Evolutionary conservation across 805 yeast genomes (phyloP).

Genomic region (Lipomyces yamanashiensis): DNA sequence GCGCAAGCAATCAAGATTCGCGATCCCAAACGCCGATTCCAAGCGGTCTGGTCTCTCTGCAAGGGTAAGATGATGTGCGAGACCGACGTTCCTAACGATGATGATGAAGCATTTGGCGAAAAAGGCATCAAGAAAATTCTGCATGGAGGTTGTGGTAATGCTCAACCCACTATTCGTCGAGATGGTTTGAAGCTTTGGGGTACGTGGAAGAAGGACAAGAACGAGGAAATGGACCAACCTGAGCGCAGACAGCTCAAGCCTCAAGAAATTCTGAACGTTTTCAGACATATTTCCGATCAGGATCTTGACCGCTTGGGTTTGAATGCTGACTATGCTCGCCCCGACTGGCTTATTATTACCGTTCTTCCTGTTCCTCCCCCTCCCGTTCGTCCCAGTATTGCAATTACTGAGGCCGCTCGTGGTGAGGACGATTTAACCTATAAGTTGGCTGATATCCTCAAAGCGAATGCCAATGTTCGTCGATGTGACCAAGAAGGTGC

Average conservation of each 20-base stretch:
- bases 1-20: conserved; percentile 86
- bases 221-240: conserved; percentile 85
- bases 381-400: conserved; percentile 97
- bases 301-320: conserved; percentile 86
- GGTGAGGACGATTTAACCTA: conserved; percentile 99
- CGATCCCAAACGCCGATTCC: conserved; percentile 94
- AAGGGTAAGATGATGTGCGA: conserved; percentile 90
- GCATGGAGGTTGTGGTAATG: conserved; percentile 98
- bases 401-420: conserved; percentile 96
- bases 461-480: conserved; percentile 97
- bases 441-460: conserved; percentile 92
- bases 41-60: conserved; percentile 94
- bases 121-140: conserved; percentile 53
- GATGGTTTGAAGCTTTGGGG: conserved; percentile 97
- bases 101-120: conserved; percentile 54
- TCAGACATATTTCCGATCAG: conserved; percentile 84
- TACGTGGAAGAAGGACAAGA: conserved; percentile 92
- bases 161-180: conserved; percentile 93
- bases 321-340: conserved; percentile 95
- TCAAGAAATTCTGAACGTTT: conserved; percentile 85
- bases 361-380: conserved; percentile 99
- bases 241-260: conserved; percentile 89
- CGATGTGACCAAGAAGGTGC: conserved; percentile 98
- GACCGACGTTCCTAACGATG: conserved; percentile 69
- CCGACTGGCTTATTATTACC: conserved; percentile 97